A percentile compares a stretch with the other conserved stretches of the same genome.
phyloP scores from a whole-genome alignment of 2,329 filamentous ascomycete species.

The Colletotrichum truncatum region DNA sequence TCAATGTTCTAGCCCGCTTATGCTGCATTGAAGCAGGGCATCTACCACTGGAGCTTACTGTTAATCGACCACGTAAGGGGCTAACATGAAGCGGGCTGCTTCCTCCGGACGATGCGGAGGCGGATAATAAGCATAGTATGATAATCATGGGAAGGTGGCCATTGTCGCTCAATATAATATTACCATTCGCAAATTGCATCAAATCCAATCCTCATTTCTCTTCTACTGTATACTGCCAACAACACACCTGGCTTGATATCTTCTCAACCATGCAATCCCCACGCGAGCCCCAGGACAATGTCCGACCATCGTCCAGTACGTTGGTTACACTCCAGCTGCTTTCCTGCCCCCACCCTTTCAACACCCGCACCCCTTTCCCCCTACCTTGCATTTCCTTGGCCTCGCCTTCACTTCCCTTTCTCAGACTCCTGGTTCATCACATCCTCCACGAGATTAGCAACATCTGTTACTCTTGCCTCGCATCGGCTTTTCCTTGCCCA shows the following conservation, averaged over 20 bases:
- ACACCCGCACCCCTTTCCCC: background rate
- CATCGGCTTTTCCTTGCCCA: slow-evolving; percentile 25
- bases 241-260: slow-evolving; percentile 9
- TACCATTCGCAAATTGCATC: slow-evolving; percentile 15
- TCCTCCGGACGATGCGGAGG: slow-evolving; percentile 8
- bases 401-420: background rate
- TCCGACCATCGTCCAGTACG: slow-evolving; percentile 28
- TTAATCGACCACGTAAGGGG: slow-evolving; percentile 6
- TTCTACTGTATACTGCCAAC: background rate
- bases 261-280: slow-evolving; percentile 29
- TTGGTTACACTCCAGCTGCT: slow-evolving; percentile 18
- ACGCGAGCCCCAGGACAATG: slow-evolving; percentile 24
- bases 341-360: slow-evolving; percentile 11
- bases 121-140: background rate
- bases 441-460: slow-evolving; percentile 16
- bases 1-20: slow-evolving; percentile 13
- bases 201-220: background rate
- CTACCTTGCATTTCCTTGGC: background rate
- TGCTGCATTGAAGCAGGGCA: slow-evolving; percentile 4
- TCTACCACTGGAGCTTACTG: slow-evolving; percentile 1
- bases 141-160: background rate
- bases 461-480: slow-evolving; percentile 14
- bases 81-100: background rate
- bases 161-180: slow-evolving; percentile 11
- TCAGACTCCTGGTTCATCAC: slow-evolving; percentile 16